These are phyloP conservation scores for Phascolomyces articulosus DNA, from an alignment of 371 early-diverging fungal species.

Conservation along the genomic window DNA sequence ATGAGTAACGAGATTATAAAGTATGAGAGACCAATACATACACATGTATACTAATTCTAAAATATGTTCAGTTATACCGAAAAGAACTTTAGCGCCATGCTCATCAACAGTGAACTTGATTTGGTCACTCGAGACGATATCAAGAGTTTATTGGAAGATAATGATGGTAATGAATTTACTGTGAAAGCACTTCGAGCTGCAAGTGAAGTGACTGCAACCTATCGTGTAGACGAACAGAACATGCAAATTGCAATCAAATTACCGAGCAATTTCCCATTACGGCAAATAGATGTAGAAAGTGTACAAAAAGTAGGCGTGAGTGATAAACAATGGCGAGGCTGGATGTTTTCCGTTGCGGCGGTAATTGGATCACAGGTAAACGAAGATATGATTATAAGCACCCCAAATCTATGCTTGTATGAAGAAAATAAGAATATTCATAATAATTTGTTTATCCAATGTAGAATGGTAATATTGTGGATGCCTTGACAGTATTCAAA, in stretches of 20 bases:
- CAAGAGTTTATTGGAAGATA: conserved; percentile 49
- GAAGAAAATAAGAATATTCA: too few species aligned
- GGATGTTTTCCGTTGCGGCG: conserved; percentile 82
- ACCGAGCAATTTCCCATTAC: conserved; percentile 82
- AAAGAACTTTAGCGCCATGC: conserved; percentile 64
- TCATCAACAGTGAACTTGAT: conserved; percentile 72
- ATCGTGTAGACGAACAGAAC: conserved; percentile 83
- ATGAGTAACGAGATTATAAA: conserved; percentile 2
- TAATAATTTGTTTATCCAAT: conserved; percentile 10
- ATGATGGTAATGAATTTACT: conserved; percentile 60
- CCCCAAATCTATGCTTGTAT: too few species aligned
- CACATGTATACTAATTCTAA: not conserved
- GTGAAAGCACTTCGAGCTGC: conserved; percentile 71
- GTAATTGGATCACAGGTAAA: conserved; percentile 72
- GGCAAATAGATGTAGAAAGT: conserved; percentile 81
- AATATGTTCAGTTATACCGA: conserved; percentile 66
- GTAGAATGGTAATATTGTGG: conserved; percentile 83
- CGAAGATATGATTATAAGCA: not conserved
- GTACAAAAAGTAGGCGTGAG: conserved; percentile 81
- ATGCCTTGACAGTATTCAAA: conserved; percentile 79
- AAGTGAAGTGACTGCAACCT: conserved; percentile 77
- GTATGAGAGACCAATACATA: not conserved
- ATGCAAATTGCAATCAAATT: conserved; percentile 85
- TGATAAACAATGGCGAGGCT: conserved; percentile 88
- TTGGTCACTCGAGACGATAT: conserved; percentile 53